Evolutionary conservation across 306 rosid genomes (phyloP), one percentile per base, ranked within the genome.

Genomic region (Dalbergia oliveri): DNA sequence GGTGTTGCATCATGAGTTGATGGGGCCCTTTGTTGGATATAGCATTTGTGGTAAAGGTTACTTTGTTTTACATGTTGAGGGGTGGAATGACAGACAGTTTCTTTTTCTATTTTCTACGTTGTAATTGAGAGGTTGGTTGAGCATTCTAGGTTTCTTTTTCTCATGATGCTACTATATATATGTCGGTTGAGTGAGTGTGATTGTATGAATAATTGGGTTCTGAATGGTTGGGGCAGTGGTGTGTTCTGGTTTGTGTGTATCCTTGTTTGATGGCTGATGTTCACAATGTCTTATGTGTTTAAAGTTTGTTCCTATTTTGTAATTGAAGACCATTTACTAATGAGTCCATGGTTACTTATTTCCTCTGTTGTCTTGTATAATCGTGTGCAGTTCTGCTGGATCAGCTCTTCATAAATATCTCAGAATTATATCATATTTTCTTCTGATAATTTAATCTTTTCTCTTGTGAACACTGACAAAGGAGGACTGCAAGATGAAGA

Each of bases 11-110:
- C 88, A 84, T 84, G 83, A 80, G 70, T 62, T 85, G 53, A 16
- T 70, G 89, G 90, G 89, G 34, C 61, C 88, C 77, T 80, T 81
- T 67, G 65, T 78, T 72, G 78, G 71, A 78, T 78, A 31, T 60
- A 75, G 77, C 72, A 58, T 78, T 57, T 73, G 75, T 75, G 83
- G 63, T 81, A 90, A 88, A 87, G 95, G 84, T 69, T 75, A 54
- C 80, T 68, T 87, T 90, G 88, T 93, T 89, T 90, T 87, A 87
- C 84, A 66, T 86, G 87, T 67, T 69, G 78, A 81, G 73, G 61
- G 62, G 11, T 54, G 60, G 60, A 70, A 64, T 66, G 58, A 64
- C 43, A 81, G 80, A 84, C 84, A 69, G 12, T 49, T 14, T 49
- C 15, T 69, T 85, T 16, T 66, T 82, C 78, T 61, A 74, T 72